Evolutionary conservation across 805 yeast genomes (phyloP), one percentile per base, ranked within the genome.

Genomic region (Saturnispora besseyi): DNA sequence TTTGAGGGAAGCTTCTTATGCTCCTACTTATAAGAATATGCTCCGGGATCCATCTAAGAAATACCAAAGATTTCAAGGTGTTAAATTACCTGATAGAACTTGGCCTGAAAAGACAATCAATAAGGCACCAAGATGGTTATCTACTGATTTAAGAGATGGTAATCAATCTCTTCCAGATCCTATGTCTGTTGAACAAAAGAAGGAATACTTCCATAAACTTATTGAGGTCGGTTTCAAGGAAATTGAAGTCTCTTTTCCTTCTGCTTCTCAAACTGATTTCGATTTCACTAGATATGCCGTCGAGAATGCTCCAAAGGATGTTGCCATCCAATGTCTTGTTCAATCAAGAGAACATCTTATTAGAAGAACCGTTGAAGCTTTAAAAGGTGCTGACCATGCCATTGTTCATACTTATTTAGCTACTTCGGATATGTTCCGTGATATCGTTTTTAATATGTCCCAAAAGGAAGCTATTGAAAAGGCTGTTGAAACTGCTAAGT

Each of bases 101-200:
- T 84, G 91, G 91, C 91, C 91, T 21, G 68, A 74, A 57, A 79
- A 79, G 44, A 65, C 73, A 43, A 79, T 84, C 58, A 75, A 77
- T 45, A 81, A 80, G 63, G 84, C 89, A 4, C 91, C 91, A 54
- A 73, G 89, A 62, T 84, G 91, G 91, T 72, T 84, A 49, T 78
- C 87, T 8, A 84, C 91, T 1, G 91, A 84, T 65, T 72, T 84
- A 55, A 76, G 91, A 71, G 91, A 84, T 61, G 91, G 91, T 55
- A 84, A 84, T 67, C 91, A 84, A 64, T 79, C 89, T 18, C 71
- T 84, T 51, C 91, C 91, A 28, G 91, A 84, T 67, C 91, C 91
- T 29, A 84, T 84, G 91, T 74, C 84, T 9, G 77, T 84, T 13
- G 80, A 74, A 46, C 86, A 84, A 65, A 84, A 84, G 68, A 82